Evolutionary conservation across 345 rosid genomes (phyloP), one percentile per base, ranked within the genome.

Genomic region (Pistacia atlantica): DNA sequence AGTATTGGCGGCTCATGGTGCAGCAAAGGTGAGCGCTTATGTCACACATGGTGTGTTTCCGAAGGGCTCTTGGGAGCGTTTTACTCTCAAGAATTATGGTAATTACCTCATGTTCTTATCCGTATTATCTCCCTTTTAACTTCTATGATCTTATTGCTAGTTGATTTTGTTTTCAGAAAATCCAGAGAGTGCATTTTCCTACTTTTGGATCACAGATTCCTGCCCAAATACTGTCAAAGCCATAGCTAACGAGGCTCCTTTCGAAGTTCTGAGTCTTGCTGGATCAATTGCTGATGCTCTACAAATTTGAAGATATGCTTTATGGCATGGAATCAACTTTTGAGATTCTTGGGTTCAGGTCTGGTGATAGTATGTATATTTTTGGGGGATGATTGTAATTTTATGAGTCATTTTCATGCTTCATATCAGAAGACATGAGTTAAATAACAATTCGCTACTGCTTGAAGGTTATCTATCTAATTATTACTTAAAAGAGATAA

Each of bases 1-100:
- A 94, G 98, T 89, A 52, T 81, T 97, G 87, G 88, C 93, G 18
- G 90, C 94, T 74, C 84, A 91, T 55, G 98, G 97, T 79, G 99
- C 99, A 0, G 84, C 88, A 13, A 97, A 94, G 85, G 99, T 94
- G 78, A 97, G 99, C 69, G 94, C 99, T 10, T 94, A 92, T 79
- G 98, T 94, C 72, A 97, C 98, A 61, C 99, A 97, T 22, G 98
- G 97, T 3, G 98, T 97, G 58, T 97, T 97, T 86, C 99, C 98
- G 8, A 90, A 91, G 64, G 79, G 79, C 62, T 97, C 99, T 0
- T 97, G 99, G 99, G 97, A 94, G 86, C 92, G 87, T 49, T 97
- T 97, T 81, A 79, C 81, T 22, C 86, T 67, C 79, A 85, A 86
- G 80, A 84, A 87, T 14, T 80, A 89, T 7, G 92, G 99, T 91